Evolutionary conservation across 495 filamentous ascomycete genomes (phyloP), one percentile per base, ranked within the genome.

Genomic region (Penicillium bovifimosum): DNA sequence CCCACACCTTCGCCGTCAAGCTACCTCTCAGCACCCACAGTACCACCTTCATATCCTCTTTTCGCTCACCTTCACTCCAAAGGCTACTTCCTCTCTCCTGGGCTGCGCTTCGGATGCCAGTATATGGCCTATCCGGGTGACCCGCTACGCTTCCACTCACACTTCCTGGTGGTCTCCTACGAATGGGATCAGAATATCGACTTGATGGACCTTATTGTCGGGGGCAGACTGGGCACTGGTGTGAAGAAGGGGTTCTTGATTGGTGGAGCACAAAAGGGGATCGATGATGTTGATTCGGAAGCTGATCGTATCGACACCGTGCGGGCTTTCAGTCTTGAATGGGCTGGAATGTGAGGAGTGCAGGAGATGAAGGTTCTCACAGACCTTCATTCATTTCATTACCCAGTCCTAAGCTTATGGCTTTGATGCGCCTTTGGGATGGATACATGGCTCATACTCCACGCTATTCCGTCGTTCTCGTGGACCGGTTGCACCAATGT

Each of bases 201-300:
- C 42, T 73, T 97, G 65, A 77, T 95, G 52, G 86, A 93, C 55
- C 72, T 98, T 18, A 82, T 97, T 31, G 86, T 82, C 14, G 90
- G 90, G 2, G 95, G 95, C 6, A 74, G 93, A 56, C 63, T 98
- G 55, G 93, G 89, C 1, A 97, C 95, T 11, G 87, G 87, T 36
- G 95, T 98, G 29, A 98, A 98, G 73, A 98, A 98, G 70, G 87
- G 86, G 3, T 96, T 87, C 68, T 71, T 98, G 47, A 76, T 98
- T 58, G 93, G 93, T 8, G 92, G 91, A 3, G 62, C 68, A 11
- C 62, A 66, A 17, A 64, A 71, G 43, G 58, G 62, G n/a, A 50
- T 34, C 5, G 60, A 68, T 14, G 58, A 62, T 31, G 56, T 54
- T 13, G 59, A 56, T 2, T 61, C 54, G 44, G 51, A 64, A 50